Conservation (phyloP, 2,329 filamentous ascomycete species). For the Penicillium sp. region DNA sequence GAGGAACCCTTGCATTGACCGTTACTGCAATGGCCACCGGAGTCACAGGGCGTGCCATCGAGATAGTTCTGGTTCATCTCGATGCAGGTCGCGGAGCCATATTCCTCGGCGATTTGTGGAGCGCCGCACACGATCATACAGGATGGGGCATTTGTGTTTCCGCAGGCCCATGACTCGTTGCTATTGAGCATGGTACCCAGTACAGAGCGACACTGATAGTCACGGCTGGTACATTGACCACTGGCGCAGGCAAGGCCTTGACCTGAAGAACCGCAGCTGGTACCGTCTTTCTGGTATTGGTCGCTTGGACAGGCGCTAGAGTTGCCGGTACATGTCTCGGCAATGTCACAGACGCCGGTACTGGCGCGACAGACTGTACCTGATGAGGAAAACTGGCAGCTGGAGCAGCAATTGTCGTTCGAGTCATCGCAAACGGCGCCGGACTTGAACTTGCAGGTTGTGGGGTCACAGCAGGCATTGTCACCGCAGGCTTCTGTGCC, state of each 20-base stretch:
- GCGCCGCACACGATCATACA: conserved; percentile 78
- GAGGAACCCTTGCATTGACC: conserved; percentile 74
- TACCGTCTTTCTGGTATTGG: conserved; percentile 66
- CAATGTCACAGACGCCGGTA: conserved; percentile 78
- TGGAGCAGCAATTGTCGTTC: conserved; percentile 49
- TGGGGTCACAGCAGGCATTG: conserved; percentile 81
- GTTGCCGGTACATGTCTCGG: conserved; percentile 77
- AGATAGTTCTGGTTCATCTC: conserved; percentile 82
- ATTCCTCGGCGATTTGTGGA: conserved; percentile 63
- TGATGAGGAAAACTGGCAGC: conserved; percentile 49
- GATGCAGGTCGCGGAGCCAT: conserved; percentile 61
- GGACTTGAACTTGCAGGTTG: conserved; percentile 79
- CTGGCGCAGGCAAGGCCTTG: conserved; percentile 74
- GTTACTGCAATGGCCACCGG: conserved; percentile 75
- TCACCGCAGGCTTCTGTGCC: conserved; percentile 68
- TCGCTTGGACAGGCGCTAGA: conserved; percentile 74
- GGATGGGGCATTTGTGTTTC: conserved; percentile 51
- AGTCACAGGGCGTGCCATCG: conserved; percentile 82
- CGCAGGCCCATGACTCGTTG: conserved; percentile 81
- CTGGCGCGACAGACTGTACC: conserved; percentile 76
- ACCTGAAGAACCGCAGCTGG: conserved; percentile 62
- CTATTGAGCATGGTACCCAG: conserved; percentile 72
- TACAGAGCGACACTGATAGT: conserved; percentile 82
- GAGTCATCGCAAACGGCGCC: conserved; percentile 70
- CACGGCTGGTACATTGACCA: conserved; percentile 90